Base-by-base conservation (phyloP, 306 rosid genomes). In the Pyrus communis region DNA sequence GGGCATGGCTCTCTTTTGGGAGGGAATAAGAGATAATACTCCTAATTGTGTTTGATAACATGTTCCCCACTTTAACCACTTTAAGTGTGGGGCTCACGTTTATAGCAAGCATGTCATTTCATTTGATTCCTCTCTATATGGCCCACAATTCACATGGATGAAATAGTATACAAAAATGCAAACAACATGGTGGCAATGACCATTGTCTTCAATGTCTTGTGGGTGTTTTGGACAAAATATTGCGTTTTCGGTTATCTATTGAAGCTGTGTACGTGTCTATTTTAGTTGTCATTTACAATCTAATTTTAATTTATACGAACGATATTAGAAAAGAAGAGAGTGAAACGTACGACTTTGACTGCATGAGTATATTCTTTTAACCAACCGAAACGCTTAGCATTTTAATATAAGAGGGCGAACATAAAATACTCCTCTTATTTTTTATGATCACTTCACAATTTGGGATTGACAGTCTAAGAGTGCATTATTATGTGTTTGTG, bases 1-100 rank as follows among this genome's bases (percentile, higher is more conserved):
- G 54, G 68, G 62, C 25, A 9, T 57, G 27, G 68, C 55, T 66
- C n/a, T 30, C 10, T 27, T 13, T 61, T 58, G 72, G 76, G 91
- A 87, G 87, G 89, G 68, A 81, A 89, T 87, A 79, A 69, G 67
- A 69, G 19, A 22, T 22, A 23, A 23, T 9, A 23, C 81, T 64
- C 85, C 75, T 89, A 57, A 81, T 85, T 87, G 88, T 86, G 91
- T 81, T 74, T 69, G 84, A 65, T 80, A 73, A 82, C 91, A 82
- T 90, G 90, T 81, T 63, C 80, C 86, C 89, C 96, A 85, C 93
- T 64, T 76, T 81, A 78, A 59, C 69, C 62, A 72, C 87, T 82
- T 76, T 81, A 85, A 15, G 19, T 80, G 86, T 81, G 88, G 81
- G 80, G 70, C 86, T 88, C 83, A 80, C 77, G 82, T 80, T 73